These are phyloP conservation scores for Choiromyces venosus DNA, from an alignment of 495 filamentous ascomycete genomes.

Conservation along the genomic window DNA sequence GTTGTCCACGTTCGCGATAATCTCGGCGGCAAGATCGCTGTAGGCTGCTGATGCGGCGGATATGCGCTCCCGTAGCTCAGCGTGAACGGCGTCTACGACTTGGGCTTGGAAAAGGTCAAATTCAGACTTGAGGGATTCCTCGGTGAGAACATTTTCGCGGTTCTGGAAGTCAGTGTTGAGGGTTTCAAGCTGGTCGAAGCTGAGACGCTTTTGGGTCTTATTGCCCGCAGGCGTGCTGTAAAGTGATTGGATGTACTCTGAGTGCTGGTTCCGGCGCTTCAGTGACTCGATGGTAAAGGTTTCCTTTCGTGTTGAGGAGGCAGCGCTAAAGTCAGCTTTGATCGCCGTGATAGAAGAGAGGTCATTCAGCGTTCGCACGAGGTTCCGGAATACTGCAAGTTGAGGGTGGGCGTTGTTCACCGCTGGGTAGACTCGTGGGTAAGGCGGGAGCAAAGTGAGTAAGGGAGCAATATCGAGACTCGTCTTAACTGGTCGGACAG, in stretches of 20 bases:
- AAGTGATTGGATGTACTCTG: constrained; percentile 38
- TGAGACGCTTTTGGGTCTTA: constrained; percentile 28
- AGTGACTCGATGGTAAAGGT: constrained; percentile 28
- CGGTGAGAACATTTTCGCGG: constrained; percentile 25
- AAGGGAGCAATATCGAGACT: constrained; percentile 80
- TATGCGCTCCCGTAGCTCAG: constrained; percentile 39
- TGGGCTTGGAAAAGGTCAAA: constrained; percentile 90
- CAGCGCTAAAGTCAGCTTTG: constrained; percentile 54
- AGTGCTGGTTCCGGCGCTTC: constrained; percentile 38
- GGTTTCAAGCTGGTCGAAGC: constrained; percentile 35
- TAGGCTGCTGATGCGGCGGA: constrained; percentile 39
- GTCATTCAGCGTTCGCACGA: constrained; percentile 71
- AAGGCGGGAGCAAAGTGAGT: constrained; percentile 87
- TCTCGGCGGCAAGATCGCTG: constrained; percentile 28
- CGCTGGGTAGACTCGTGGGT: constrained; percentile 86
- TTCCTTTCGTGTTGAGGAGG: constrained; percentile 33
- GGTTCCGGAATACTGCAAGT: constrained; percentile 66
- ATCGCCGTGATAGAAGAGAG: constrained; percentile 64
- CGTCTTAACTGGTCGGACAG: constrained; percentile 44
- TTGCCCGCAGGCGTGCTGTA: constrained; percentile 22
- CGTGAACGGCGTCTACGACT: constrained; percentile 54
- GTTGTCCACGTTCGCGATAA: constrained; percentile 24
- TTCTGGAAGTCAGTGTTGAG: constrained; percentile 39
- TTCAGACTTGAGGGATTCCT: constrained; percentile 65
- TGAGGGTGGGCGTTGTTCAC: constrained; percentile 94